Base-by-base conservation (phyloP, 1,284 basidiomycete genomes). In the Abortiporus biennis region DNA sequence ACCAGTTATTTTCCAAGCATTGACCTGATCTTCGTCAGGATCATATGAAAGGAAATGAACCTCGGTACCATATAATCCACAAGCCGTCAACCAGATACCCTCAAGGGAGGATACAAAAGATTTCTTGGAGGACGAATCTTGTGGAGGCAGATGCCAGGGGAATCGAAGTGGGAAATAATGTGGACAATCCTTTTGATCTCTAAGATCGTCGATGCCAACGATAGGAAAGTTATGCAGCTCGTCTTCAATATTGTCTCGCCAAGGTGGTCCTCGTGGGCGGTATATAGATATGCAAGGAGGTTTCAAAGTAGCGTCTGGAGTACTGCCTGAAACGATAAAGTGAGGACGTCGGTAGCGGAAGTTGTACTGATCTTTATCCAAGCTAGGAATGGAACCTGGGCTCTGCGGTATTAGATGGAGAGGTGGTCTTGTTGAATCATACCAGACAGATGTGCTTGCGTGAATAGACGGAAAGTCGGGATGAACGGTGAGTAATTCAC, bases 1-100 rank as follows among this genome's bases (percentile, higher is more conserved):
- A 2, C 53, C 53, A 12, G 51, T 52, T 30, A 54, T 40, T 50
- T 52, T 54, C 40, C 40, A 45, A 22, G 53, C 53, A 19, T 43
- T 32, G 11, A 50, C 41, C 19, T 47, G 32, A 12, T 37, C 37
- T 13, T 12, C 21, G 19, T 44, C 47, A 6, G 38, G 21, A 19
- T 42, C 35, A 30, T 42, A 50, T 2, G 45, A 25, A 9, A 57
- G 21, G 42, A 52, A 45, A 21, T 56, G 43, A n/a, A 50, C 44
- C 38, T 57, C 54, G 12, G 48, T 51, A 24, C 52, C 53, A 29
- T 47, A 38, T 6, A 31, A 38, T 4, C 50, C 54, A 30, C 49
- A 54, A 20, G 37, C 39, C 13, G 54, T 51, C 16, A 52, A 45
- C 55, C 55, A 57, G 31, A 57, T 36, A 9, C 13, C 19, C 3